Conservation (phyloP, 805 yeast genomes). For the Metschnikowia baotianmanensis region DNA sequence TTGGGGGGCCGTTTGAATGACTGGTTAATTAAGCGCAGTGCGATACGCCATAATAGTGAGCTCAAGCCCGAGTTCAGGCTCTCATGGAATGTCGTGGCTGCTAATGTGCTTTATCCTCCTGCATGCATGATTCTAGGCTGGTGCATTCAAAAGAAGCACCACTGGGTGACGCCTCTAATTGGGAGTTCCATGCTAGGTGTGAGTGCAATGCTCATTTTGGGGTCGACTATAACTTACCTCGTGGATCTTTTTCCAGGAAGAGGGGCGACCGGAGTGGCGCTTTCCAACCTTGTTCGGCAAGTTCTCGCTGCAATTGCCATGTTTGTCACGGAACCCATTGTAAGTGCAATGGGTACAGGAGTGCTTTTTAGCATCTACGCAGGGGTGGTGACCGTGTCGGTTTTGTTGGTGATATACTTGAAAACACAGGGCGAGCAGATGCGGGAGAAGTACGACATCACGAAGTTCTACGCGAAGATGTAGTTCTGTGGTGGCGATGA, state of each 20-base stretch:
- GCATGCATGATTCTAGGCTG: constrained; percentile 77
- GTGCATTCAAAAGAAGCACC: constrained; percentile 63
- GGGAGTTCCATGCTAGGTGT: constrained; percentile 83
- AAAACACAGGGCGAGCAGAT: constrained; percentile 57
- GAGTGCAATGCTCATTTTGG: constrained; percentile 80
- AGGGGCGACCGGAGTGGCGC: constrained; percentile 87
- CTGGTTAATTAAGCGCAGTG: constrained; percentile 48
- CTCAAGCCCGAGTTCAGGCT: constrained; percentile 75
- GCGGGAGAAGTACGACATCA: constrained; percentile 62
- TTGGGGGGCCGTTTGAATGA: constrained; percentile 83
- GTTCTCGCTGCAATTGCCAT: constrained; percentile 73
- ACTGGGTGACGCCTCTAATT: constrained; percentile 77
- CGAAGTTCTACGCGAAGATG: constrained; percentile 52
- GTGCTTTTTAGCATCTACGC: constrained; percentile 65
- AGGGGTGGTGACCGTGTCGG: constrained; percentile 48
- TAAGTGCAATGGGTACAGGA: constrained; percentile 68
- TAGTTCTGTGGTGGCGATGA: too few relatives aligned
- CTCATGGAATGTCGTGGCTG: constrained; percentile 68
- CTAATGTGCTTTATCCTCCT: constrained; percentile 60
- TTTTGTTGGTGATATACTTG: constrained; percentile 43
- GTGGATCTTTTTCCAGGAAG: constrained; percentile 84
- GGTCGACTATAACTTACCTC: constrained; percentile 74
- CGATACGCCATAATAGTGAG: constrained; percentile 58
- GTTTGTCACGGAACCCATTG: constrained; percentile 69
- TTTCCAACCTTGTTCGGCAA: constrained; percentile 73